Conservation (phyloP, 441 rosid species). For the Corymbia citriodora region DNA sequence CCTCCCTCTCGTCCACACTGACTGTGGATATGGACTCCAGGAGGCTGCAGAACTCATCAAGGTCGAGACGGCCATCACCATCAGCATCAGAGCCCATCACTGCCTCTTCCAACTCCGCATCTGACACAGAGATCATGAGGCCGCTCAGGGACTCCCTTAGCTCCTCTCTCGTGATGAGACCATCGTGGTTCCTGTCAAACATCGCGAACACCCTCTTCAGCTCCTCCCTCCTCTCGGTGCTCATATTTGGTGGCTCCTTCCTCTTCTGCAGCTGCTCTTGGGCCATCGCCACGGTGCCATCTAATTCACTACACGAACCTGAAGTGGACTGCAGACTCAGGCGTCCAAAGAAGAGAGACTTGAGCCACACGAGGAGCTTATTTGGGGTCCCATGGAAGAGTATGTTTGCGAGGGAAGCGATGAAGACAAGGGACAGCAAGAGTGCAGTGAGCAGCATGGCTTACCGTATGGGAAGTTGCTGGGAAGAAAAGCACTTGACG, state of each 20-base stretch:
- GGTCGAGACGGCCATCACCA: conserved; percentile 19
- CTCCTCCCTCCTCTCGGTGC: neutral
- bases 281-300: neutral
- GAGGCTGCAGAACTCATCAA: conserved; percentile 42
- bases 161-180: conserved; percentile 48
- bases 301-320: neutral
- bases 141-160: conserved; percentile 38
- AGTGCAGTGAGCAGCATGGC: neutral
- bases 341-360: neutral
- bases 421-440: neutral
- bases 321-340: neutral
- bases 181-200: conserved; percentile 56
- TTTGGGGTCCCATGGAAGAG: neutral
- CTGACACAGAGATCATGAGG: conserved; percentile 27
- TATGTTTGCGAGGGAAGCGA: neutral
- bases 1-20: neutral
- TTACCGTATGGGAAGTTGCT: neutral
- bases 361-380: neutral
- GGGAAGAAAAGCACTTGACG: neutral
- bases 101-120: conserved; percentile 28
- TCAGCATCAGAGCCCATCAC: neutral
- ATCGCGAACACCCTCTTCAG: conserved; percentile 32
- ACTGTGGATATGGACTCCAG: conserved; percentile 1
- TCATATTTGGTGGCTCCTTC: neutral
- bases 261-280: neutral